phyloP scores from a whole-genome alignment of 176 grass and related monocot species.

The Pontederia crassipes region DNA sequence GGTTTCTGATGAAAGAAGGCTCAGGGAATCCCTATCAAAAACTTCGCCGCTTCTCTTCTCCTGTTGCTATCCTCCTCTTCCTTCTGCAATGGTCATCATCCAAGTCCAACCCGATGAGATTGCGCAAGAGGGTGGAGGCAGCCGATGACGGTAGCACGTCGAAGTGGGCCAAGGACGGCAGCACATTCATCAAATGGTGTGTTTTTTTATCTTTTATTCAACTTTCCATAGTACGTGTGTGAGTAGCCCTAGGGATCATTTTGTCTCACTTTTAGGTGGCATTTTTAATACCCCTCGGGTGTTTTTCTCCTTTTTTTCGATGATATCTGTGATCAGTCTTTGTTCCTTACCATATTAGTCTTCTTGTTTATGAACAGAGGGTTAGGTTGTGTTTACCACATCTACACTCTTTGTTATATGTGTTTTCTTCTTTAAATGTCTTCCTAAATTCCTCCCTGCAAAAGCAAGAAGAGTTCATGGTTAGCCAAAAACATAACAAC shows the following conservation, averaged over 20 bases:
- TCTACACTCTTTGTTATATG: conserved; percentile 40
- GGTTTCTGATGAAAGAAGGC: too few relatives aligned
- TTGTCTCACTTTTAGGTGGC: conserved; percentile 20
- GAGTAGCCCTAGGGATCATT: too few relatives aligned
- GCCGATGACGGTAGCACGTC: conserved; percentile 25
- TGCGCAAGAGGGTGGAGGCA: conserved; percentile 67
- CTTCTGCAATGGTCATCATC: conserved; percentile 37
- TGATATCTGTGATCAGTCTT: too few relatives aligned
- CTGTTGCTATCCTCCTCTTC: background rate
- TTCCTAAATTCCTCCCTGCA: conserved; percentile 73
- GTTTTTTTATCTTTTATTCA: too few relatives aligned
- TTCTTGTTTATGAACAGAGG: background rate
- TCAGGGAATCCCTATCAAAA: too few relatives aligned
- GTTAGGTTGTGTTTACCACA: conserved; percentile 11
- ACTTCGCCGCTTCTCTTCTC: background rate
- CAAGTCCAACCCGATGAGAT: conserved; percentile 30
- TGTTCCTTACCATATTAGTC: too few relatives aligned
- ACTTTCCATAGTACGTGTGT: too few relatives aligned
- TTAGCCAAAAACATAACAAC: too few relatives aligned
- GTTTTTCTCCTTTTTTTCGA: background rate
- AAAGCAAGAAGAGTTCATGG: background rate
- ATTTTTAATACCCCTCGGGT: background rate
- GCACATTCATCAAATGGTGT: conserved; percentile 78
- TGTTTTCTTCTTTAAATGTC: conserved; percentile 58
- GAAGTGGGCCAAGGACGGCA: conserved; percentile 77